Percentiles rank a stretch among this genome's conserved stretches.
Conservation (phyloP, 2,329 filamentous ascomycete species). For the Trichoderma simmonsii region DNA sequence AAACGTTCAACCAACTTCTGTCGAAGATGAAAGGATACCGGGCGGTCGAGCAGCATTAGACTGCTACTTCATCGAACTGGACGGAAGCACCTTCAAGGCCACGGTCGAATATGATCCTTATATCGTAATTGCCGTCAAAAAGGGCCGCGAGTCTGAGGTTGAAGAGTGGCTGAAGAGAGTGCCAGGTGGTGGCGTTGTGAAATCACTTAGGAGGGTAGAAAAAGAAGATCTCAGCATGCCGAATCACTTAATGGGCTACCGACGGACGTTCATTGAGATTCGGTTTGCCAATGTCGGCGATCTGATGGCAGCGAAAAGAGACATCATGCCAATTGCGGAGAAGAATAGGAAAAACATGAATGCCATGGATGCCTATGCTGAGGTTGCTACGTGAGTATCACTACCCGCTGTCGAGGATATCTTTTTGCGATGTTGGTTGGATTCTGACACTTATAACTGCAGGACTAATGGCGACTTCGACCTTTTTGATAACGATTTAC, state of each 20-base stretch:
- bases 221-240: conserved; percentile 95
- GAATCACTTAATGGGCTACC: conserved; percentile 90
- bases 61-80: conserved; percentile 94
- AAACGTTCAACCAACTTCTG: conserved; percentile 85
- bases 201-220: conserved; percentile 71
- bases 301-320: conserved; percentile 76
- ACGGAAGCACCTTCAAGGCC: conserved; percentile 88
- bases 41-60: conserved; percentile 88
- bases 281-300: conserved; percentile 85
- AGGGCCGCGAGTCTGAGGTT: conserved; percentile 83
- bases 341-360: conserved; percentile 96
- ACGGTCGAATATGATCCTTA: conserved; percentile 96
- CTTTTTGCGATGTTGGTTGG: background rate
- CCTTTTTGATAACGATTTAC: conserved; percentile 89
- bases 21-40: conserved; percentile 80
- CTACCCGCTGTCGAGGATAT: too few relatives aligned
- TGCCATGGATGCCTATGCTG: conserved; percentile 97
- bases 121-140: conserved; percentile 87
- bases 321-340: conserved; percentile 86
- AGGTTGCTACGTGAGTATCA: conserved; percentile 75
- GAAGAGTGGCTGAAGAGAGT: conserved; percentile 90
- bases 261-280: conserved; percentile 82
- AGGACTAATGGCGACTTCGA: conserved; percentile 78
- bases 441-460: conserved; percentile 39
- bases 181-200: conserved; percentile 75